These are phyloP conservation scores for Hortaea werneckii DNA, from an alignment of 2,329 filamentous ascomycete species.

Conservation along the genomic window DNA sequence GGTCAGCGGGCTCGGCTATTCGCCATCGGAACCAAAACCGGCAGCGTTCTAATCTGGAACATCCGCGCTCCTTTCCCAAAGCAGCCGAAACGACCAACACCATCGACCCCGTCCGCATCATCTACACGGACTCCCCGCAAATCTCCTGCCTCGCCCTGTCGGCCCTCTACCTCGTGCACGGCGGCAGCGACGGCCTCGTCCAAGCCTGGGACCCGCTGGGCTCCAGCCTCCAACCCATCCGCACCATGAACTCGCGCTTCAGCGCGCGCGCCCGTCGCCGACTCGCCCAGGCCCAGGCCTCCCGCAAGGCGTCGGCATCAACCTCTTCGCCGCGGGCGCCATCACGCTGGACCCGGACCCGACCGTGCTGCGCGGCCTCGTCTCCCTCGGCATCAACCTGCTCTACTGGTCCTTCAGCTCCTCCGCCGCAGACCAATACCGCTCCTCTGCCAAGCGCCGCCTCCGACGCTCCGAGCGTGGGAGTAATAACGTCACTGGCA, in stretches of 20 bases:
- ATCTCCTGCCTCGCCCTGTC: slow-evolving; percentile 75
- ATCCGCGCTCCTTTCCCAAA: slow-evolving; percentile 54
- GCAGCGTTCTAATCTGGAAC: slow-evolving; percentile 76
- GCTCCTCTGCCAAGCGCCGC: slow-evolving; percentile 63
- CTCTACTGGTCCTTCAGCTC: slow-evolving; percentile 93
- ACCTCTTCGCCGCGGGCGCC: slow-evolving; percentile 71
- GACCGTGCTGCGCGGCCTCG: slow-evolving; percentile 71
- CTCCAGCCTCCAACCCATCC: slow-evolving; percentile 65
- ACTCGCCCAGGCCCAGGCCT: slow-evolving; percentile 55
- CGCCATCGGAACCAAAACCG: slow-evolving; percentile 68
- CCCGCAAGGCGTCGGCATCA: slow-evolving; percentile 59
- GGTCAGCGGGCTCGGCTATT: slow-evolving; percentile 75
- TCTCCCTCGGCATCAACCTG: slow-evolving; percentile 76
- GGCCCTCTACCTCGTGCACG: slow-evolving; percentile 80
- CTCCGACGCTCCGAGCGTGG: slow-evolving; percentile 58
- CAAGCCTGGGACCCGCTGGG: slow-evolving; percentile 95
- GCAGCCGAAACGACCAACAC: slow-evolving; percentile 46
- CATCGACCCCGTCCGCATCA: slow-evolving; percentile 63
- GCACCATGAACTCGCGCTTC: slow-evolving; percentile 78
- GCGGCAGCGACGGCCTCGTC: slow-evolving; percentile 87
- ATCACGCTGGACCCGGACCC: slow-evolving; percentile 82
- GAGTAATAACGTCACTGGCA: slow-evolving; percentile 40
- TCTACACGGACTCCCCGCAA: slow-evolving; percentile 82
- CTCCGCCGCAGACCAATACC: slow-evolving; percentile 59
- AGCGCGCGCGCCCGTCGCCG: slow-evolving; percentile 73